Conservation (phyloP, 1,284 basidiomycete genomes). For the Trichosporon sp. region DNA sequence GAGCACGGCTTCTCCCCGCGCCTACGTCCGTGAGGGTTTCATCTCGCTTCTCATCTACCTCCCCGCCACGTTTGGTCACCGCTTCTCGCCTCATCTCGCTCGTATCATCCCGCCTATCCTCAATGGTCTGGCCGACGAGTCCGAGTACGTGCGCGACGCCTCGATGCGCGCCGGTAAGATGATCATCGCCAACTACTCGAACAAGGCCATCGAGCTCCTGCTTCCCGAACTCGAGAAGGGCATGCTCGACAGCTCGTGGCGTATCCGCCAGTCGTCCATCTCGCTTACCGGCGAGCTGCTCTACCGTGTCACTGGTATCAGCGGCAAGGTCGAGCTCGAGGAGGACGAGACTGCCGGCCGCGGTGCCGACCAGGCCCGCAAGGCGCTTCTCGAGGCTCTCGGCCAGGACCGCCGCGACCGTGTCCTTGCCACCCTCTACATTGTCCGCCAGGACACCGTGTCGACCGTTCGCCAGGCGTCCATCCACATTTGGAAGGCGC, state of each 20-base stretch:
- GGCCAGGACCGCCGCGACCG: constrained; percentile 87
- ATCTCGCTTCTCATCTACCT: constrained; percentile 97
- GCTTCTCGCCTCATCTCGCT: constrained; percentile 93
- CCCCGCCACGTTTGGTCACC: constrained; percentile 89
- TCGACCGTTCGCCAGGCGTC: constrained; percentile 87
- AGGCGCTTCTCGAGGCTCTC: constrained; percentile 82
- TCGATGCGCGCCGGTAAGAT: constrained; percentile 99
- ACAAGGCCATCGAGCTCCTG: constrained; percentile 87
- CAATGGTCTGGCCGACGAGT: constrained; percentile 86
- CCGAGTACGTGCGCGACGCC: constrained; percentile 92
- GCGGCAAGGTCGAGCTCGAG: constrained; percentile 82
- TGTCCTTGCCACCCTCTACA: constrained; percentile 83
- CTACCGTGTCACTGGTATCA: constrained; percentile 98
- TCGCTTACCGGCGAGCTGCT: constrained; percentile 93
- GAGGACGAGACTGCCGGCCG: constrained; percentile 73
- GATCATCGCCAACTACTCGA: constrained; percentile 95
- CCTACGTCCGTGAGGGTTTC: constrained; percentile 96
- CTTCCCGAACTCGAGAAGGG: constrained; percentile 92
- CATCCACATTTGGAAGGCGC: constrained; percentile 96
- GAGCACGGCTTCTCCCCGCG: constrained; percentile 83
- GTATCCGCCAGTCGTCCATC: constrained; percentile 92
- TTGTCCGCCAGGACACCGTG: constrained; percentile 92
- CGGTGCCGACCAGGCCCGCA: constrained; percentile 74
- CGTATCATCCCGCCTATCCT: constrained; percentile 94
- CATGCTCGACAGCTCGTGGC: constrained; percentile 93